Base-by-base conservation (phyloP, 2,329 filamentous ascomycete genomes). In the Akanthomyces lecanii region DNA sequence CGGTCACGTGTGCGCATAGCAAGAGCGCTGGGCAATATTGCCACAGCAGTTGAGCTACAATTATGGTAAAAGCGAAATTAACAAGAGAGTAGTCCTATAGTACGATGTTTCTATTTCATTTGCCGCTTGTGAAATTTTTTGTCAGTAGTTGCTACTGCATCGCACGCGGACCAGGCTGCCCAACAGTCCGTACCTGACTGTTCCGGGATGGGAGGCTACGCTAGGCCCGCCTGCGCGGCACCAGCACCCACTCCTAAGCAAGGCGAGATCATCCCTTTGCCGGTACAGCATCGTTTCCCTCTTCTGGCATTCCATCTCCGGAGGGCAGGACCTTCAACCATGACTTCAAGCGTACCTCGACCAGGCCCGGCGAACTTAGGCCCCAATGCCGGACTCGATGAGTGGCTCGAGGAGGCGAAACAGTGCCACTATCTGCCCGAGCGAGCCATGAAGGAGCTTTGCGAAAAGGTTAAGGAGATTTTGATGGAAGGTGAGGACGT, bases 401-500 rank as follows among this genome's bases (percentile, higher is more conserved):
- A 98, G 79, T 99, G 95, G 95, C 84, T 99, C 38, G 91, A 95
- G 74, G 91, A 96, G 76, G 95, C 95, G 51, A 97, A 97, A 78
- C 90, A 95, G 77, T 98, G 95, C 80, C 95, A 96, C 76, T 97
- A 98, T 76, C 85, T 99, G 59, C 95, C 95, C 56, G 95, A 99
- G 78, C 81, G 89, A 66, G 92, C 96, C 72, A 99, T 99, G 95
- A 99, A 99, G 83, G 91, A 96, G 76, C 84, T 99, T 55, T 99
- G 95, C 76, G 95, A 99, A 80, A 96, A 96, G 74, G 95, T 98
- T 65, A 99, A 99, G 81, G 95, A 98, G 78, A 96, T 92, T 68
- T 84, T 99, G 71, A 99, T 99, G 95, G 95, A 99, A 83, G 92
- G 92, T 95, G 68, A 72, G 64, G 51, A 60, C 54, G 23, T 38